A percentile compares a stretch with the other conserved stretches of the same genome.
Evolutionary conservation across 306 rosid species (phyloP).

Genomic region (Inga laurina): DNA sequence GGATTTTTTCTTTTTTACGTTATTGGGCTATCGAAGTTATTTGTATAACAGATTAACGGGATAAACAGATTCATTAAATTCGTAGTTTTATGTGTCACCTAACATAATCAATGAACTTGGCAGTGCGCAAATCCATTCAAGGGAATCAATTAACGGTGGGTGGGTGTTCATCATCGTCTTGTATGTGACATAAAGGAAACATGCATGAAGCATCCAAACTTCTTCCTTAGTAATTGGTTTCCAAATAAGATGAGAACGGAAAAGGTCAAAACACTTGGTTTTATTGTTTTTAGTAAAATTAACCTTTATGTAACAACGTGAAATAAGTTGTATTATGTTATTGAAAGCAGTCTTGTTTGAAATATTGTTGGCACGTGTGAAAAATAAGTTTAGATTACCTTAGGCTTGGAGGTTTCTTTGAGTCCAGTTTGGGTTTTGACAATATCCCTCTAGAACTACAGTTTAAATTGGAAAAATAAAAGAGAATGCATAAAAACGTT

Average conservation of each 20-base stretch:
- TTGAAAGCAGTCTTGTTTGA: too few species aligned
- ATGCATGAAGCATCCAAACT: neutral
- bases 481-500: neutral
- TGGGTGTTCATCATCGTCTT: neutral
- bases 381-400: neutral
- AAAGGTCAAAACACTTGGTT: neutral
- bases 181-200: neutral
- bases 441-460: neutral
- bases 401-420: neutral
- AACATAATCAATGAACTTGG: neutral
- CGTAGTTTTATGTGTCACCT: neutral
- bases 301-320: neutral
- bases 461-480: neutral
- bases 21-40: neutral
- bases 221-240: neutral
- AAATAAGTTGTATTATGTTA: neutral
- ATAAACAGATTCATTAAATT: constrained; percentile 1
- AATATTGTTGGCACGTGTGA: too few species aligned
- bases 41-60: neutral
- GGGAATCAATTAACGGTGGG: neutral
- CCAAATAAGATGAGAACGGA: too few species aligned
- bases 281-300: neutral
- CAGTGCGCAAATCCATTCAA: neutral
- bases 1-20: neutral
- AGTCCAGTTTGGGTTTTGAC: neutral